Percentiles rank a stretch among this genome's conserved stretches.
phyloP scores from a whole-genome alignment of 495 filamentous ascomycete genomes.

The Xylona heveae region DNA sequence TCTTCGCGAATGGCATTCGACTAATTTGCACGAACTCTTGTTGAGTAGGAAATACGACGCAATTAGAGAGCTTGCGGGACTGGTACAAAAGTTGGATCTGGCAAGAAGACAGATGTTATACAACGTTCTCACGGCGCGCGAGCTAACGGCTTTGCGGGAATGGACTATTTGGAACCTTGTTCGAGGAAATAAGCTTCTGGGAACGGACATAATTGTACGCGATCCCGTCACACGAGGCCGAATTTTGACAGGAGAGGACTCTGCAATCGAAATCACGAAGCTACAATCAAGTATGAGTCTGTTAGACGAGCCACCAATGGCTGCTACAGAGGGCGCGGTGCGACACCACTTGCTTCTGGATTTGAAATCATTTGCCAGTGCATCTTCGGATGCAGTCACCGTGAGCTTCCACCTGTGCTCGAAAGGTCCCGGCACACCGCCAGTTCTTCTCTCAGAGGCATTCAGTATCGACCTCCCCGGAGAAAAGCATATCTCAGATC shows the following conservation, averaged over 20 bases:
- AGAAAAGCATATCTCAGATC: slow-evolving; percentile 38
- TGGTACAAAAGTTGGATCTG: slow-evolving; percentile 63
- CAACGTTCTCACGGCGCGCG: slow-evolving; percentile 70
- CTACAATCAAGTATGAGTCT: slow-evolving; percentile 93
- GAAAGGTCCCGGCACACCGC: slow-evolving; percentile 33
- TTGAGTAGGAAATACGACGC: slow-evolving; percentile 58
- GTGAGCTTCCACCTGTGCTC: slow-evolving; percentile 63
- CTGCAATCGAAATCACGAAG: slow-evolving; percentile 72
- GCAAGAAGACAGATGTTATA: slow-evolving; percentile 77
- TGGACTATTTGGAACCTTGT: slow-evolving; percentile 91
- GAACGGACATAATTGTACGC: slow-evolving; percentile 79
- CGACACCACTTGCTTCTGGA: slow-evolving; percentile 75
- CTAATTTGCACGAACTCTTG: slow-evolving; percentile 84
- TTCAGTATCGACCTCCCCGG: slow-evolving; percentile 63
- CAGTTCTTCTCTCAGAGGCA: slow-evolving; percentile 57
- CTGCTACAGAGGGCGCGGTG: slow-evolving; percentile 39
- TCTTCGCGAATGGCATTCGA: slow-evolving; percentile 93
- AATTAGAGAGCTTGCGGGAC: slow-evolving; percentile 57
- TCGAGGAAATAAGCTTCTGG: slow-evolving; percentile 77
- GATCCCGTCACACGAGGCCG: slow-evolving; percentile 67
- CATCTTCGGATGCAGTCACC: slow-evolving; percentile 46
- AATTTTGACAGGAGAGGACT: slow-evolving; percentile 78
- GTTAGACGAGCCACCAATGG: slow-evolving; percentile 53
- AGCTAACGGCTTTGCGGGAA: slow-evolving; percentile 55
- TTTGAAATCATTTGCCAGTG: slow-evolving; percentile 56